Base-by-base conservation (phyloP, 23 red algal genomes). In the Gracilaria domingensis region DNA sequence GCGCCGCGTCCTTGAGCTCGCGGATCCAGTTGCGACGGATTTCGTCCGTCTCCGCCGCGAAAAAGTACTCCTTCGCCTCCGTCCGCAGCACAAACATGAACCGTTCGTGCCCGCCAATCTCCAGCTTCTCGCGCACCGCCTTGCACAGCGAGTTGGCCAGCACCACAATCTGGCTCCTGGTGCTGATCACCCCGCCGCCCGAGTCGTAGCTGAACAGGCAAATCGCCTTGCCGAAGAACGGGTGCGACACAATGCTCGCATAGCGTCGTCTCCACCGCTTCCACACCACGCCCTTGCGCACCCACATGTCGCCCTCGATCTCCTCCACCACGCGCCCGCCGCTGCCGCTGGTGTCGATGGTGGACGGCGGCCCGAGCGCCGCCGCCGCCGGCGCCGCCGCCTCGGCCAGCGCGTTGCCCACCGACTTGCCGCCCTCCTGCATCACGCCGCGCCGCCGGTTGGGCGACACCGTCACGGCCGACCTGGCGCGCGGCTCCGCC, bases 221-320 rank as follows among this genome's bases (percentile, higher is more conserved):
- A 23, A 92, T 83, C 24, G 81, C 89, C 62, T 66, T 73, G 44
- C 89, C 89, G 39, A 92, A 92, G 48, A 92, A 92, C 69, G 81
- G 62, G 25, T 92, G 89, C 61, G 89, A 92, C 48, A 92, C 89
- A 65, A 92, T 92, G 77, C 77, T 92, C 28, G 89, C 89, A 37
- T 92, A 92, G 7, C 89, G 77, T 58, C 80, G 35, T 13, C 89
- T 77, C 89, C 89, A 92, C 45, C 89, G 69, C 67, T 92, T 92
- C 89, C 89, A 92, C 80, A 92, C 56, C 38, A 84, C 67, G 2
- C 89, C 89, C 65, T 92, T 92, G 39, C 89, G 16, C 62, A 92
- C 89, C 89, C 89, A 92, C 89, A 92, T 92, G 34, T 92, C 89
- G 28, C 89, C 89, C 80, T 92, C 89, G 18, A 92, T 92, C 49